phyloP scores from a whole-genome alignment of 2,329 filamentous ascomycete genomes.

The Clonostachys rhizophaga region DNA sequence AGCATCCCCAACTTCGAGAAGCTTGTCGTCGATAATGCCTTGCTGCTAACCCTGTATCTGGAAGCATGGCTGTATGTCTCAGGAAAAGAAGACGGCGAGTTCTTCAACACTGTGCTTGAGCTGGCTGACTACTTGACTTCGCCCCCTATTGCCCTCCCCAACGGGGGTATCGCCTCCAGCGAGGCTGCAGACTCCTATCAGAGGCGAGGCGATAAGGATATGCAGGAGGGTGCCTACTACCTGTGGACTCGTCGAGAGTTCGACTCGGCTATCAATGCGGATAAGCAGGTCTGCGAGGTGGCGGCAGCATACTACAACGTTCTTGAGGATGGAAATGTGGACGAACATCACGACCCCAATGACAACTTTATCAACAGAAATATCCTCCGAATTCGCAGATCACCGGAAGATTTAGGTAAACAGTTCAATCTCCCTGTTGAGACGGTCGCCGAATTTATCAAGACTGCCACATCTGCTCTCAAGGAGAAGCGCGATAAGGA shows the following conservation, averaged over 20 bases:
- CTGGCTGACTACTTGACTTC: constrained; percentile 82
- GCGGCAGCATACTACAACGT: constrained; percentile 84
- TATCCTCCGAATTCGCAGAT: constrained; percentile 69
- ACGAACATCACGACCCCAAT: constrained; percentile 76
- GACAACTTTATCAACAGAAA: constrained; percentile 96
- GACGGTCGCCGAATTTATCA: constrained; percentile 64
- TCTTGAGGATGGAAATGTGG: constrained; percentile 78
- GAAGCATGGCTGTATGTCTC: constrained; percentile 70
- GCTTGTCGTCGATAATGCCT: constrained; percentile 88
- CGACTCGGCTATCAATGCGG: constrained; percentile 58
- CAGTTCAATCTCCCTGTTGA: constrained; percentile 70
- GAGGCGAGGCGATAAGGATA: constrained; percentile 69
- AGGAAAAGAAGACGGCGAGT: constrained; percentile 56
- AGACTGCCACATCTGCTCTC: constrained; percentile 62
- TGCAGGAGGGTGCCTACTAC: constrained; percentile 90
- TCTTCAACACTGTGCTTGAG: constrained; percentile 75
- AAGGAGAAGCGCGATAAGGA: constrained; percentile 68
- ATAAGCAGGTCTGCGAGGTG: constrained; percentile 61
- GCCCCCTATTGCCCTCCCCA: constrained; percentile 58
- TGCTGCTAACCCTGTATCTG: constrained; percentile 77
- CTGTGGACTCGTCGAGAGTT: constrained; percentile 91
- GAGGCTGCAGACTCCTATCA: constrained; percentile 87
- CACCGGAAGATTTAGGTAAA: constrained; percentile 63
- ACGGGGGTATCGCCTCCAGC: constrained; percentile 79
- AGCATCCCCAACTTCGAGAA: constrained; percentile 95